Percentiles rank a stretch among this genome's conserved stretches.
Evolutionary conservation across 1,139 yeast species (phyloP).

Genomic region (Scheffersomyces stambukii): DNA sequence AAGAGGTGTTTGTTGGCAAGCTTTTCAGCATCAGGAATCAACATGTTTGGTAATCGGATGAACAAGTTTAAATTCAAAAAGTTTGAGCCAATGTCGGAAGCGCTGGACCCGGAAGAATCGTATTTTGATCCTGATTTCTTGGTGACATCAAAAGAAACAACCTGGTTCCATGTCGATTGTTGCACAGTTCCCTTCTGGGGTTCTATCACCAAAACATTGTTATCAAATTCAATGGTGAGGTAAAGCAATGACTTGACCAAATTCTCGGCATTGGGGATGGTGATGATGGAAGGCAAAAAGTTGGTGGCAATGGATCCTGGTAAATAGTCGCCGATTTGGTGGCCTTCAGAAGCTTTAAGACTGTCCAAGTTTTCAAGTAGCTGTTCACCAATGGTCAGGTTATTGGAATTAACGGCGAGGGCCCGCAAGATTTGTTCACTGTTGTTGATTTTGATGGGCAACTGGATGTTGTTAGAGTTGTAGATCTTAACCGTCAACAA

Average conservation of each 20-base stretch:
- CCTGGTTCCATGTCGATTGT: slow-evolving; percentile 69
- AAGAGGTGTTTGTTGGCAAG: slow-evolving; percentile 25
- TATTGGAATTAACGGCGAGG: slow-evolving; percentile 46
- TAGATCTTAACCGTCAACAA: slow-evolving; percentile 67
- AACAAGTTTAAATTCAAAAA: slow-evolving; percentile 68
- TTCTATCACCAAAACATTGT: slow-evolving; percentile 78
- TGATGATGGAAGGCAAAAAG: slow-evolving; percentile 63
- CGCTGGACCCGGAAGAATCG: no score
- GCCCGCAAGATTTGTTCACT: slow-evolving; percentile 50
- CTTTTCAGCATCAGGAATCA: slow-evolving; percentile 47
- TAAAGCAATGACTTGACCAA: slow-evolving; percentile 57
- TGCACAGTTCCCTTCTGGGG: slow-evolving; percentile 66
- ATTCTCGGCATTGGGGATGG: slow-evolving; percentile 49
- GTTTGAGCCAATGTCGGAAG: slow-evolving; percentile 27
- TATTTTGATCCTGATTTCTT: slow-evolving; percentile 33
- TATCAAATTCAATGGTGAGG: slow-evolving; percentile 73
- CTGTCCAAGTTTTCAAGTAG: slow-evolving; percentile 27
- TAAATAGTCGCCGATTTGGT: slow-evolving; percentile 21
- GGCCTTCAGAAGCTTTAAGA: slow-evolving; percentile 17
- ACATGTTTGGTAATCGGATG: slow-evolving; percentile 67
- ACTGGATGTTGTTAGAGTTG: slow-evolving; percentile 53
- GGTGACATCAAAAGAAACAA: slow-evolving; percentile 88
- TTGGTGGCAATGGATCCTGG: slow-evolving; percentile 35
- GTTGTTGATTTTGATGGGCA: slow-evolving; percentile 59
- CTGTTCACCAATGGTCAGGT: slow-evolving; percentile 33